A percentile compares a stretch with the other conserved stretches of the same genome.
These are phyloP conservation scores for Eragrostis curvula DNA, from an alignment of 176 grass and related monocot species.

Conservation along the genomic window DNA sequence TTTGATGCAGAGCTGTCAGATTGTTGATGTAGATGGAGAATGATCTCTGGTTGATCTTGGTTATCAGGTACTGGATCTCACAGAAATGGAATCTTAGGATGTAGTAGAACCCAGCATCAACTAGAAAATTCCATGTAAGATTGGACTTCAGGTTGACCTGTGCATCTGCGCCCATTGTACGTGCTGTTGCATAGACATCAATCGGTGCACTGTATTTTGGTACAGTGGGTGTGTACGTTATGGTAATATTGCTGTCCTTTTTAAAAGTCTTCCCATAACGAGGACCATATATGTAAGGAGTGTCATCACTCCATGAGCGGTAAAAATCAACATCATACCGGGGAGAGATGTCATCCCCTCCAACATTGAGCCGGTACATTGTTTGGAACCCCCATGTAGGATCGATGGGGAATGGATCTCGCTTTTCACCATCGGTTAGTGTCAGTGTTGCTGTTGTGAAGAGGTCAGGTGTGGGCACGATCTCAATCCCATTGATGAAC, in stretches of 20 bases:
- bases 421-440: not conserved
- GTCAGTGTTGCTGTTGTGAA: slow-evolving; percentile 16
- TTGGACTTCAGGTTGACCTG: slow-evolving; percentile 66
- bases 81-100: slow-evolving; percentile 80
- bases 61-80: slow-evolving; percentile 76
- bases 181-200: slow-evolving; percentile 57
- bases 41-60: slow-evolving; percentile 50
- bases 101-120: slow-evolving; percentile 69
- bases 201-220: slow-evolving; percentile 55
- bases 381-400: slow-evolving; percentile 34
- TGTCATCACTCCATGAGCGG: slow-evolving; percentile 59
- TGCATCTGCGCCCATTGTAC: slow-evolving; percentile 65
- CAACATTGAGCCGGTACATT: slow-evolving; percentile 76
- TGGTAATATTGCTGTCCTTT: slow-evolving; percentile 51
- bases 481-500: slow-evolving; percentile 78
- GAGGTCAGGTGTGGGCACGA: slow-evolving; percentile 53
- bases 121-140: slow-evolving; percentile 67
- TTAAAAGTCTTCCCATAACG: slow-evolving; percentile 44
- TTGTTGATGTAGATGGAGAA: slow-evolving; percentile 77
- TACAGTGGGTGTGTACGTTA: slow-evolving; percentile 11
- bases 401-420: not conserved
- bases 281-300: slow-evolving; percentile 11
- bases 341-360: slow-evolving; percentile 39
- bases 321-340: slow-evolving; percentile 45
- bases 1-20: slow-evolving; percentile 40